Percentiles rank a stretch among this genome's conserved stretches.
These are phyloP conservation scores for Kodamaea leandrae DNA, from an alignment of 805 yeast genomes.

Conservation along the genomic window DNA sequence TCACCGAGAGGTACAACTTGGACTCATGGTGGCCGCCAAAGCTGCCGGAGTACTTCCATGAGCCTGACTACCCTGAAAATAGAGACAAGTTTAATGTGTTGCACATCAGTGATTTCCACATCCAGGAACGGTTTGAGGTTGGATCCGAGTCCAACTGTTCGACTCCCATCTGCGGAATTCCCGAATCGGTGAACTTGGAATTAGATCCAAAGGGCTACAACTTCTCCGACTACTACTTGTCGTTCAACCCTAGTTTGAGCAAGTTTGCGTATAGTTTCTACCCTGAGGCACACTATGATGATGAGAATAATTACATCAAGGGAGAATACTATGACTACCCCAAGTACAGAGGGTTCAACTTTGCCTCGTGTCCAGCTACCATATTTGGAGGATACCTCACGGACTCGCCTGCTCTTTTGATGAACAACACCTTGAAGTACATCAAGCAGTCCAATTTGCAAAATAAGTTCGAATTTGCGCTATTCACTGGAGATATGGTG, in stretches of 20 bases:
- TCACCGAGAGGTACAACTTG: slow-evolving; percentile 36
- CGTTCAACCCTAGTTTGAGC: slow-evolving; percentile 12
- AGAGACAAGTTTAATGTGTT: slow-evolving; percentile 53
- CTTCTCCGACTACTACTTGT: slow-evolving; percentile 28
- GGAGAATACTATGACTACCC: slow-evolving; percentile 37
- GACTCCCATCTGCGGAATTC: slow-evolving; percentile 58
- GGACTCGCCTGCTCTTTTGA: slow-evolving; percentile 62
- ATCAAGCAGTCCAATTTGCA: slow-evolving; percentile 35
- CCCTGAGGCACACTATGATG: slow-evolving; percentile 31
- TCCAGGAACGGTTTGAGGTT: slow-evolving; percentile 51
- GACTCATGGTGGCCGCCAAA: slow-evolving; percentile 39
- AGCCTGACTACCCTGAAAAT: slow-evolving; percentile 28
- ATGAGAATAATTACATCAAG: slow-evolving; percentile 21
- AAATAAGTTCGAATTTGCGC: slow-evolving; percentile 52
- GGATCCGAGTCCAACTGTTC: slow-evolving; percentile 62
- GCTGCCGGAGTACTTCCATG: slow-evolving; percentile 21
- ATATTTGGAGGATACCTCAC: slow-evolving; percentile 62
- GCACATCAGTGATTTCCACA: slow-evolving; percentile 66
- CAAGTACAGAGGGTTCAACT: slow-evolving; percentile 24
- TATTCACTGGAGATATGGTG: slow-evolving; percentile 73
- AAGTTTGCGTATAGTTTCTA: slow-evolving; percentile 24
- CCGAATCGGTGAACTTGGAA: slow-evolving; percentile 41
- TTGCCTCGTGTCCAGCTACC: slow-evolving; percentile 52
- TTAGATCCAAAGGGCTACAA: slow-evolving; percentile 23
- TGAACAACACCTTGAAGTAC: slow-evolving; percentile 55